Base-by-base conservation (phyloP, 768 basidiomycete genomes). In the Candolleomyces efflorescens region DNA sequence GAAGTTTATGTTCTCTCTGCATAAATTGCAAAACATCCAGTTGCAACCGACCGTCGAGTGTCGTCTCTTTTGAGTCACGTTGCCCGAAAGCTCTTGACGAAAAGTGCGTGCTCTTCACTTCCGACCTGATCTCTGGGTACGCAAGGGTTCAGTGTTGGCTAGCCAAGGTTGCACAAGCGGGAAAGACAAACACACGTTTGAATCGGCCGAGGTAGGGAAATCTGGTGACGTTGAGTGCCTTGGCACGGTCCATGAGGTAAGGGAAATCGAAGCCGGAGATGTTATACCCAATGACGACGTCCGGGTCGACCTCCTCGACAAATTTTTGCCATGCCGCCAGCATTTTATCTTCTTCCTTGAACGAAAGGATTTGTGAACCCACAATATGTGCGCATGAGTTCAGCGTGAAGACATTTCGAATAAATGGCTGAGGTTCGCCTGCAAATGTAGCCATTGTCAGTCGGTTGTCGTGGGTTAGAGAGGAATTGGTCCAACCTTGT, bases 11-110 rank as follows among this genome's bases (percentile, higher is more conserved):
- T 71, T 99, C 97, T 62, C 97, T 85, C 67, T 98, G 96, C 94
- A 99, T 98, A 69, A 92, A 94, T 64, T 98, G 94, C 37, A 99
- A 81, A 15, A 99, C 75, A 77, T 99, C 97, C 52, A 99, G 84
- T 71, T 98, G 97, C 10, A 99, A 76, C 23, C 97, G 86, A 24
- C 97, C 97, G 61, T 96, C 92, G 24, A 98, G 80, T 11, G 79
- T 74, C 0, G 95, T 94, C 55, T 94, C 93, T 69, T 98, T 98
- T 0, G 94, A 97, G 70, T 97, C 94, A 50, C 97, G 90, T 64
- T 94, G 91, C 18, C 97, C 97, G 64, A 94, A 98, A 0, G 97
- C 97, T 68, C 94, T 97, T 0, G 95, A 98, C 5, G 94, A 97
- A 73, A 99, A 99, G 69, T 99, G 97, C 0, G 97, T 93, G 54